Conservation (phyloP, 352 stramenopile species). For the Blastocystis sp. region DNA sequence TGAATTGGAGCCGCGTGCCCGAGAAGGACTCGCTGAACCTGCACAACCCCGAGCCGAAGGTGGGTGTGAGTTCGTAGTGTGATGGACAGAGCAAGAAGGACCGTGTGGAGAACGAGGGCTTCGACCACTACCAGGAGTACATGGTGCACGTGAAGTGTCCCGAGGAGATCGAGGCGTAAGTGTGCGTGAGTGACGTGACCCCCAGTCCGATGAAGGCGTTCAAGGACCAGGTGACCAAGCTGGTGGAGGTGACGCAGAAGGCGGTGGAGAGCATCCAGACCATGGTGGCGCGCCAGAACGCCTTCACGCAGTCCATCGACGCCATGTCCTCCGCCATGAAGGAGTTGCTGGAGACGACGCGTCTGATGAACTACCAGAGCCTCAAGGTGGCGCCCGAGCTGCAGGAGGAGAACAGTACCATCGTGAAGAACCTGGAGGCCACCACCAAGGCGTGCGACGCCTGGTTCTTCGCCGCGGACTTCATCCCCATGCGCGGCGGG, state of each 20-base stretch:
- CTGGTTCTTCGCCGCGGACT: constrained; percentile 63
- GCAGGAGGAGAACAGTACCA: constrained; percentile 40
- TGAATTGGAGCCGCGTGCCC: constrained; percentile 48
- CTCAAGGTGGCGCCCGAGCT: constrained; percentile 33
- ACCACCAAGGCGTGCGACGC: constrained; percentile 48
- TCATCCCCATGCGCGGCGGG: constrained; percentile 46
- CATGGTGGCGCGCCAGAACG: constrained; percentile 57
- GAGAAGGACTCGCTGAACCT: constrained; percentile 56
- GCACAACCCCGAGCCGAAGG: constrained; percentile 54
- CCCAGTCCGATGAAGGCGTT: constrained; percentile 63
- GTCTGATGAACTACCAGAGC: constrained; percentile 51
- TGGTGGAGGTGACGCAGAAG: constrained; percentile 53
- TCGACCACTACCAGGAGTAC: constrained; percentile 65
- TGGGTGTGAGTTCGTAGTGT: neutral
- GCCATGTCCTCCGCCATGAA: constrained; percentile 54
- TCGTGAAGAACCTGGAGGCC: constrained; percentile 63
- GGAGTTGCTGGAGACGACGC: constrained; percentile 35
- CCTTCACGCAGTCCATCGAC: constrained; percentile 59
- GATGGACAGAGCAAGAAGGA: constrained; percentile 47
- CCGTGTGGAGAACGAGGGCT: constrained; percentile 66
- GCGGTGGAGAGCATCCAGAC: constrained; percentile 49
- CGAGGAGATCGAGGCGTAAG: constrained; percentile 64
- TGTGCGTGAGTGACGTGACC: neutral
- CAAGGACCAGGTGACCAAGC: constrained; percentile 62
- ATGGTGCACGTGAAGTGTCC: constrained; percentile 71